These are phyloP conservation scores for Spergularia azorica DNA, from an alignment of 179 eudicot species.

Conservation along the genomic window DNA sequence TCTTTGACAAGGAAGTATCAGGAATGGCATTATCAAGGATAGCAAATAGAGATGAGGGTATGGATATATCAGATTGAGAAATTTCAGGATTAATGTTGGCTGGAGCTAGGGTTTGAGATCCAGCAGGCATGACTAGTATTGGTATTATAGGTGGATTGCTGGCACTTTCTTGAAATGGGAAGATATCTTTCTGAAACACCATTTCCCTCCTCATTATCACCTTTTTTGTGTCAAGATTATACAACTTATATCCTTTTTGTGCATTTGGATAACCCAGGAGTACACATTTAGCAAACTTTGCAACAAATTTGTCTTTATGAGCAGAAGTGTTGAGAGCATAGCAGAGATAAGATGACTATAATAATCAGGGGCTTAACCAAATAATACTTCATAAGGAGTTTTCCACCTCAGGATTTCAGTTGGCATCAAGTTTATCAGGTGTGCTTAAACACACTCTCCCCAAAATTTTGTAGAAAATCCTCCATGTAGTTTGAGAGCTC, in stretches of 20 bases:
- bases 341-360: not conserved
- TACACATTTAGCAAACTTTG: not conserved
- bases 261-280: slow-evolving; percentile 4
- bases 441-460: not conserved
- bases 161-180: not conserved
- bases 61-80: no score
- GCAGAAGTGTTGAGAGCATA: not conserved
- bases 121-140: no score
- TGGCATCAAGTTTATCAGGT: not conserved
- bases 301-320: not conserved
- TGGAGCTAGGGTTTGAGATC: no score
- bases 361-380: not conserved
- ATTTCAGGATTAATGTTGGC: no score
- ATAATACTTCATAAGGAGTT: not conserved
- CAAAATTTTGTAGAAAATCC: not conserved
- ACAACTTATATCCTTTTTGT: not conserved
- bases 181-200: not conserved
- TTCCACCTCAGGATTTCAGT: not conserved
- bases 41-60: no score
- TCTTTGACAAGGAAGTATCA: no score
- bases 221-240: not conserved
- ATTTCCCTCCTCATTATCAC: not conserved
- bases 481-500: not conserved
- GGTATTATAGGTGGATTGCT: no score
- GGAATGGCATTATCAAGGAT: no score